Evolutionary conservation across 2,329 filamentous ascomycete genomes (phyloP).

Genomic region (Phyllosticta paracitricarpa): DNA sequence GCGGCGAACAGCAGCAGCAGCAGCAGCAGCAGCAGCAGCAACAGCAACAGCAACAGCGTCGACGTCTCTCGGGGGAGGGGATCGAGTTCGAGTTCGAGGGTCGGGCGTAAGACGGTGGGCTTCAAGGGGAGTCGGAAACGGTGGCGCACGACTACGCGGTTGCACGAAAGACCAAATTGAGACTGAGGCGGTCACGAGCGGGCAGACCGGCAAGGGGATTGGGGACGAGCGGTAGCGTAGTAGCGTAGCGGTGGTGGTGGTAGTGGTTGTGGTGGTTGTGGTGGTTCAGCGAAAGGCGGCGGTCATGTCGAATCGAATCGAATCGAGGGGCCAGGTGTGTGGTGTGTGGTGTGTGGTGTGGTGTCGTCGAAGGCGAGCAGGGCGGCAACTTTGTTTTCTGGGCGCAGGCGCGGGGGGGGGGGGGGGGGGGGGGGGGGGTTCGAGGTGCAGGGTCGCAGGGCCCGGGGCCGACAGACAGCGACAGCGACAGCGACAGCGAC

Average conservation of each 20-base stretch:
- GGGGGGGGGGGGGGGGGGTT: no score
- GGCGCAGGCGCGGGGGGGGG: no score
- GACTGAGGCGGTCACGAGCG: conserved; percentile 9
- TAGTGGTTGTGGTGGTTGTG: no score
- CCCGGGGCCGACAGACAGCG: no score
- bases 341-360: background rate
- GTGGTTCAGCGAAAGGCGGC: no score
- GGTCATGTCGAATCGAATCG: background rate
- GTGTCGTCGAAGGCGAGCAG: background rate
- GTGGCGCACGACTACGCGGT: conserved; percentile 7
- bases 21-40: no score
- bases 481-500: no score
- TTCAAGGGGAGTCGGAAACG: conserved; percentile 6
- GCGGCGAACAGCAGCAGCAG: background rate
- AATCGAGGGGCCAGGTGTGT: background rate
- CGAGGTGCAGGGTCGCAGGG: no score
- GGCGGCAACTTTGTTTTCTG: background rate
- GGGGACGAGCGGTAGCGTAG: background rate
- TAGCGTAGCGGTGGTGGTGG: background rate
- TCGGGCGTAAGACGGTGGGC: background rate
- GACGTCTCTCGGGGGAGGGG: background rate
- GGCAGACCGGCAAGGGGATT: conserved; percentile 7
- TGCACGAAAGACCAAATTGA: conserved; percentile 8
- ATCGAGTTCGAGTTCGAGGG: background rate
- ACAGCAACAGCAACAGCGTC: no score